Evolutionary conservation across 1,139 yeast genomes (phyloP).

Genomic region (Lodderomyces parapsilosis): DNA sequence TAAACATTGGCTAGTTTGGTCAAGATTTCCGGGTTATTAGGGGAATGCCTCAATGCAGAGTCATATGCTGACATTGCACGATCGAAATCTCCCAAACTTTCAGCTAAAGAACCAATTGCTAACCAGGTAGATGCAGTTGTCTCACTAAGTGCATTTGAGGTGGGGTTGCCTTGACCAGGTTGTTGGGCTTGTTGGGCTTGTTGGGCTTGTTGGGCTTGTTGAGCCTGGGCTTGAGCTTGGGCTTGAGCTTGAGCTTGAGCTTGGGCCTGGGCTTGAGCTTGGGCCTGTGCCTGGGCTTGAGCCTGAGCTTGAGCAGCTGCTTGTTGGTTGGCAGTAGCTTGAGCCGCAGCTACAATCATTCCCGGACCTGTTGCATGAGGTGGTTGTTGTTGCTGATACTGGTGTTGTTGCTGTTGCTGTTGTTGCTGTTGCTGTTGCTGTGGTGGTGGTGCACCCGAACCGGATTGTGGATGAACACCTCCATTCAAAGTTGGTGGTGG

Average conservation of each 20-base stretch:
- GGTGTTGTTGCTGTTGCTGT: conserved; percentile 5
- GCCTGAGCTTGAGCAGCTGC: conserved; percentile 10
- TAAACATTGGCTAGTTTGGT: conserved; percentile 86
- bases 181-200: conserved; percentile 5
- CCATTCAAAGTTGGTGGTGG: conserved; percentile 13
- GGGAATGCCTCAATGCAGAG: conserved; percentile 83
- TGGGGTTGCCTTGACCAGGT: conserved; percentile 3
- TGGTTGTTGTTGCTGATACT: conserved; percentile 4
- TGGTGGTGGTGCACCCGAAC: conserved; percentile 5
- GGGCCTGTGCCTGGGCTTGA: conserved; percentile 12
- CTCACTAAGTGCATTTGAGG: conserved; percentile 38
- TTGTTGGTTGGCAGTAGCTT: conserved; percentile 11
- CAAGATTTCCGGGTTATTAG: conserved; percentile 80
- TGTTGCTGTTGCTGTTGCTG: conserved; percentile 7
- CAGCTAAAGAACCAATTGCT: conserved; percentile 88
- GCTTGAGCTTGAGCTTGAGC: conserved; percentile 11
- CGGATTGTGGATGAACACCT: conserved; percentile 10
- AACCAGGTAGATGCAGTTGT: conserved; percentile 92
- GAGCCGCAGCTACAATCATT: conserved; percentile 14
- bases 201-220: conserved; percentile 11
- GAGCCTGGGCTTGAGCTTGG: conserved; percentile 4
- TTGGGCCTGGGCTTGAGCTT: conserved; percentile 11
- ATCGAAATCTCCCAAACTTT: conserved; percentile 83
- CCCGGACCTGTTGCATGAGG: conserved; percentile 13
- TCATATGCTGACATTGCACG: conserved; percentile 89